These are phyloP conservation scores for Leptographium lundbergii DNA, from an alignment of 2,329 filamentous ascomycete species.

Conservation along the genomic window DNA sequence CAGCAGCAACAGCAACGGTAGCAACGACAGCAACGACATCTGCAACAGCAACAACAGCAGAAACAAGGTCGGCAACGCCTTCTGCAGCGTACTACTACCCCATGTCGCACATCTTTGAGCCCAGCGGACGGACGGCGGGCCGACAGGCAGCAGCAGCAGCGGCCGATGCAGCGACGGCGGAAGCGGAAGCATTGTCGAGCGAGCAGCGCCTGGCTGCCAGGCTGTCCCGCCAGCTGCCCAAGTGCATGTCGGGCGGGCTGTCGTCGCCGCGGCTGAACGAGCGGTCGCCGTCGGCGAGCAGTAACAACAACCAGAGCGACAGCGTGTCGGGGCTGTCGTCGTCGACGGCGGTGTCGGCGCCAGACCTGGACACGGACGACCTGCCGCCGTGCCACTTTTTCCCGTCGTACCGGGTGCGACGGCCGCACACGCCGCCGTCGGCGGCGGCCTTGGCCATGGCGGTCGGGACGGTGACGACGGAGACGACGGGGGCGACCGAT, in stretches of 20 bases:
- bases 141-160: too few relatives aligned
- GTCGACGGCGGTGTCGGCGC: background rate
- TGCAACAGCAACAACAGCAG: background rate
- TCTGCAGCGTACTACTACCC: too few relatives aligned
- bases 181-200: background rate
- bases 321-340: background rate
- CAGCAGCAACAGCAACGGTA: background rate
- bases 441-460: background rate
- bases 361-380: background rate
- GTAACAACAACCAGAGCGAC: constrained; percentile 1
- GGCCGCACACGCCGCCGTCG: background rate
- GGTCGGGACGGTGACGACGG: too few relatives aligned
- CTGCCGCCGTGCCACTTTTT: background rate
- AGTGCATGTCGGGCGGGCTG: background rate
- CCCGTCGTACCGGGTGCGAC: background rate
- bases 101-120: background rate
- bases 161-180: background rate
- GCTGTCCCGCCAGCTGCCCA: too few relatives aligned
- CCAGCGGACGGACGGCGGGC: background rate
- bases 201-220: too few relatives aligned
- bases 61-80: too few relatives aligned
- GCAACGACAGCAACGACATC: background rate
- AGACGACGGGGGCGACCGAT: background rate
- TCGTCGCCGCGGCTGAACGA: background rate
- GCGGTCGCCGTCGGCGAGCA: constrained; percentile 7